These are phyloP conservation scores for Aphanomyces cochlioides DNA, from an alignment of 352 stramenopile genomes.

Conservation along the genomic window DNA sequence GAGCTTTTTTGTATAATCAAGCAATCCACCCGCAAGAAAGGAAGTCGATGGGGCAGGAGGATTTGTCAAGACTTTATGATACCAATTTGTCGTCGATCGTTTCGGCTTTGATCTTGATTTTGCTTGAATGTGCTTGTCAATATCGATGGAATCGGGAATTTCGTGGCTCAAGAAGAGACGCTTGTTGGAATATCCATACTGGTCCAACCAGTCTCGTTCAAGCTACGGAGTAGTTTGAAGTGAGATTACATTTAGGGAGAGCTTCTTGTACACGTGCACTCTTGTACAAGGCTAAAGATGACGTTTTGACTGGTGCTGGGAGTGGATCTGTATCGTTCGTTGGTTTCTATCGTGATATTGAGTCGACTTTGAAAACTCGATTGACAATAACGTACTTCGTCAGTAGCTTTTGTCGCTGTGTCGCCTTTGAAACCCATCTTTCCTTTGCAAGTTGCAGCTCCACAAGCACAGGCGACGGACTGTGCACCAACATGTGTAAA, in stretches of 20 bases:
- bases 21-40: conserved; percentile 21
- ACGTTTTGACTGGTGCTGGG: conserved; percentile 56
- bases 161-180: conserved; percentile 60
- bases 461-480: conserved; percentile 70
- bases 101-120: conserved; percentile 1
- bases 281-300: conserved; percentile 74
- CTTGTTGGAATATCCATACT: conserved; percentile 59
- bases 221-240: conserved; percentile 36
- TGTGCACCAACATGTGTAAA: conserved; percentile 61
- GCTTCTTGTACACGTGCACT: conserved; percentile 39
- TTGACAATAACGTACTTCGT: background rate
- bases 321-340: conserved; percentile 24
- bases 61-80: conserved; percentile 2
- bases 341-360: background rate
- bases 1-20: conserved; percentile 14
- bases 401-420: background rate
- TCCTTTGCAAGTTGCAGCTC: conserved; percentile 61
- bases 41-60: background rate
- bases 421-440: conserved; percentile 60
- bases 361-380: background rate
- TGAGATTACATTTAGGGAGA: background rate
- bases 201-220: conserved; percentile 54
- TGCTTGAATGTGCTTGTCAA: conserved; percentile 12
- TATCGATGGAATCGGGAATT: conserved; percentile 12
- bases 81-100: background rate